Evolutionary conservation across 1,284 basidiomycete genomes (phyloP).

Genomic region (Hemileccinum hortonii): DNA sequence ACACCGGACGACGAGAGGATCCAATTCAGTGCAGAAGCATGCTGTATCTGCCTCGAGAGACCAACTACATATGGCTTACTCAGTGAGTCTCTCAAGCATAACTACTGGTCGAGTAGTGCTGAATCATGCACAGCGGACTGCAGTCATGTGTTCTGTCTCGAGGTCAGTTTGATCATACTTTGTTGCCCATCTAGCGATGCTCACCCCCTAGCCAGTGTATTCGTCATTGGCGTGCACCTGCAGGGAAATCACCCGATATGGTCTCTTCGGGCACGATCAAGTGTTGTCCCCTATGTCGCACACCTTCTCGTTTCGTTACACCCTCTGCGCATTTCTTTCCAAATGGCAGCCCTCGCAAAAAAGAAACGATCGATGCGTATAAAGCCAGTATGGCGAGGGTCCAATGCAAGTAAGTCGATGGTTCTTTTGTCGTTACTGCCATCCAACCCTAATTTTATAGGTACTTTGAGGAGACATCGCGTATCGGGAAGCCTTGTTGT

Average conservation of each 20-base stretch:
- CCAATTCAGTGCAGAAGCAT: slow-evolving; percentile 39
- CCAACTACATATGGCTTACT: slow-evolving; percentile 68
- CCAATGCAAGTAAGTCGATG: slow-evolving; percentile 54
- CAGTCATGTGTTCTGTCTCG: slow-evolving; percentile 70
- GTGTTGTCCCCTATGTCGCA: slow-evolving; percentile 72
- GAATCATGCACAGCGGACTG: slow-evolving; percentile 50
- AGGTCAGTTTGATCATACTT: slow-evolving; percentile 39
- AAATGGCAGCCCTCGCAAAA: slow-evolving; percentile 52
- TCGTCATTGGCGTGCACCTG: slow-evolving; percentile 66
- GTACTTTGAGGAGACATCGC: slow-evolving; percentile 59
- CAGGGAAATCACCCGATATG: slow-evolving; percentile 50
- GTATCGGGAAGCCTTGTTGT: slow-evolving; percentile 49
- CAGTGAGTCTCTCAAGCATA: slow-evolving; percentile 38
- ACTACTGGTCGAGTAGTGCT: slow-evolving; percentile 7
- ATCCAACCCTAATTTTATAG: slow-evolving; percentile 34
- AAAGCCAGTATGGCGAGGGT: slow-evolving; percentile 69
- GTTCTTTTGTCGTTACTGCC: background rate
- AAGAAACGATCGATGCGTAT: slow-evolving; percentile 51
- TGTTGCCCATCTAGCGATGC: slow-evolving; percentile 4
- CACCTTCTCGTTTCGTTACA: slow-evolving; percentile 59
- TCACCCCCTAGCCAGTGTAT: slow-evolving; percentile 53
- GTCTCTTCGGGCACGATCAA: slow-evolving; percentile 59
- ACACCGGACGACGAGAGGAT: slow-evolving; percentile 23
- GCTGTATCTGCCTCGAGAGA: slow-evolving; percentile 72
- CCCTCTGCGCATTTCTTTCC: slow-evolving; percentile 67